Evolutionary conservation across 179 eudicot species (phyloP).

Genomic region (Beta corolliflora): DNA sequence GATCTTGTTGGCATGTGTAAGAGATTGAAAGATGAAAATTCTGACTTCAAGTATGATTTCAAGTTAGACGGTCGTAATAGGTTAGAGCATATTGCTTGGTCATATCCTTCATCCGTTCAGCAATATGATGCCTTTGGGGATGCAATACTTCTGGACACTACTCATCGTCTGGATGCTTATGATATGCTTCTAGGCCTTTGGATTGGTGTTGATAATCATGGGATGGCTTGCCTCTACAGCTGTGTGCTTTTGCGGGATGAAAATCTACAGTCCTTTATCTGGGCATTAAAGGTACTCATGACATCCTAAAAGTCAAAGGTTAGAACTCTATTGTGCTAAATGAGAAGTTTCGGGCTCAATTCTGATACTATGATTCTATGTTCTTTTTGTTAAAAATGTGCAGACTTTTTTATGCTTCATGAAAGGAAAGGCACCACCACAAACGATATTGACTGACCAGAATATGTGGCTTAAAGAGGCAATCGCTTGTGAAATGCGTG

Average conservation of each 20-base stretch:
- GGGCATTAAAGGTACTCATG: slow-evolving; percentile 69
- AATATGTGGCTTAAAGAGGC: slow-evolving; percentile 87
- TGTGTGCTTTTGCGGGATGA: slow-evolving; percentile 76
- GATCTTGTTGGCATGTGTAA: slow-evolving; percentile 75
- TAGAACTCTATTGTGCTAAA: not conserved
- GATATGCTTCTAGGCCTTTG: slow-evolving; percentile 83
- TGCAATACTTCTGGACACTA: slow-evolving; percentile 67
- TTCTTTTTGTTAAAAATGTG: slow-evolving; percentile 9
- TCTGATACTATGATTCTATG: not conserved
- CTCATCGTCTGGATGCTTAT: slow-evolving; percentile 76
- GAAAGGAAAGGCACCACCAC: slow-evolving; percentile 78
- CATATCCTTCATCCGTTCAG: slow-evolving; percentile 62
- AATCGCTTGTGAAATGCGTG: slow-evolving; percentile 63
- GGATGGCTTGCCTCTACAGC: slow-evolving; percentile 61
- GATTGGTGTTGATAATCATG: slow-evolving; percentile 84
- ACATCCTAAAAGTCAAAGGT: not conserved
- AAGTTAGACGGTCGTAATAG: slow-evolving; percentile 69
- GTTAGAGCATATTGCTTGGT: slow-evolving; percentile 80
- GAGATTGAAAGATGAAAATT: slow-evolving; percentile 64
- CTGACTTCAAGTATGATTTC: slow-evolving; percentile 65
- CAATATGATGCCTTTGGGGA: slow-evolving; percentile 72
- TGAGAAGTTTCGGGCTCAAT: no score
- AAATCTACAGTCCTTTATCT: slow-evolving; percentile 65
- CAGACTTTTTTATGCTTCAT: slow-evolving; percentile 71
- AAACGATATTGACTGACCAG: slow-evolving; percentile 74